These are phyloP conservation scores for Canavalia gladiata DNA, from an alignment of 306 rosid genomes.

Conservation along the genomic window DNA sequence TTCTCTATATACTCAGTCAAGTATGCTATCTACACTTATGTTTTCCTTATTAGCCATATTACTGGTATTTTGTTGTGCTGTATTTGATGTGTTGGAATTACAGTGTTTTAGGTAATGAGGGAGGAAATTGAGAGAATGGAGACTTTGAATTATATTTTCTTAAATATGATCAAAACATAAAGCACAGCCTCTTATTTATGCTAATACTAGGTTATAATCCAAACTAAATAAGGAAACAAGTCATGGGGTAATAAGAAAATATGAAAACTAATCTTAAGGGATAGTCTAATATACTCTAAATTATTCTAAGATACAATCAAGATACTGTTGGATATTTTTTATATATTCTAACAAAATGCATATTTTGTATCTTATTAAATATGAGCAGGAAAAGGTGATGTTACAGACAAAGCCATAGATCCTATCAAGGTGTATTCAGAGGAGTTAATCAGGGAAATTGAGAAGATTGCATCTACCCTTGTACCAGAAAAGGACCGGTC, in stretches of 20 bases:
- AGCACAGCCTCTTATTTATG: background rate
- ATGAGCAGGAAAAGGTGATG: slow-evolving; percentile 78
- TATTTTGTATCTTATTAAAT: slow-evolving; percentile 46
- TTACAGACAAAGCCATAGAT: slow-evolving; percentile 70
- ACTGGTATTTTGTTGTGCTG: slow-evolving; percentile 36
- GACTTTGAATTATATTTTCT: background rate
- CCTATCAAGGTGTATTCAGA: slow-evolving; percentile 94
- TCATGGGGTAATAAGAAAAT: background rate
- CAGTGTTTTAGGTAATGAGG: background rate
- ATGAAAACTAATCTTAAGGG: background rate
- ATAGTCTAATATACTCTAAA: background rate
- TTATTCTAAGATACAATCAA: background rate
- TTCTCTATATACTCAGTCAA: slow-evolving; percentile 27
- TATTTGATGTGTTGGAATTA: background rate
- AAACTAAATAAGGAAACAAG: background rate
- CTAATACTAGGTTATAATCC: background rate
- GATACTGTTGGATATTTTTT: background rate
- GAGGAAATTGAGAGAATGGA: background rate
- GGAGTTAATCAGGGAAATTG: slow-evolving; percentile 89
- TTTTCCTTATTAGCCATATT: slow-evolving; percentile 22
- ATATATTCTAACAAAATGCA: background rate
- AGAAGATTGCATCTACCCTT: slow-evolving; percentile 88
- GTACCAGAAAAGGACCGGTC: slow-evolving; percentile 99
- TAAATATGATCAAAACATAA: background rate
- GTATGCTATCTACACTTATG: background rate